phyloP scores from a whole-genome alignment of 441 rosid species.

The Aquilaria agallochum region DNA sequence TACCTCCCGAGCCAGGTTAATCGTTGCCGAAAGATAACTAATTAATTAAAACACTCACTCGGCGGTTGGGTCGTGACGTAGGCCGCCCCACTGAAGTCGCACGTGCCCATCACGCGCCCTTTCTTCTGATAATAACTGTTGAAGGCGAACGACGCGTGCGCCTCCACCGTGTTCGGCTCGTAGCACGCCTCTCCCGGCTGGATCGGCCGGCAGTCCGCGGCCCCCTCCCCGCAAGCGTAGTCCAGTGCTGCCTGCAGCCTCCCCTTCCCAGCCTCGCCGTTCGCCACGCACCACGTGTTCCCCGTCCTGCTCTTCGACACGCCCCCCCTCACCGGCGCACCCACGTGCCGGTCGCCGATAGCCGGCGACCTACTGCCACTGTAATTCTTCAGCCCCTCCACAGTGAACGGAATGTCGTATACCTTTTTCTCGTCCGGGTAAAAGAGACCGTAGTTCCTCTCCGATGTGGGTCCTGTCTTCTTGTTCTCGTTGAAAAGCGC shows the following conservation, averaged over 20 bases:
- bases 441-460: conserved; percentile 82
- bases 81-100: conserved; percentile 85
- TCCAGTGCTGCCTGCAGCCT: conserved; percentile 68
- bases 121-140: conserved; percentile 87
- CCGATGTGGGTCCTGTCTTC: conserved; percentile 73
- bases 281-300: conserved; percentile 86
- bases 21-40: too few species aligned
- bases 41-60: conserved; percentile 38
- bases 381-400: conserved; percentile 48
- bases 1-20: too few species aligned
- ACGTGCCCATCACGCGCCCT: conserved; percentile 58
- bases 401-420: conserved; percentile 65
- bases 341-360: conserved; percentile 16
- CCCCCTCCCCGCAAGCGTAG: conserved; percentile 86
- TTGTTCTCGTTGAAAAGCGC: conserved; percentile 82
- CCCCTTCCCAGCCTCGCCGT: conserved; percentile 45
- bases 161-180: conserved; percentile 64
- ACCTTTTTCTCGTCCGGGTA: conserved; percentile 71
- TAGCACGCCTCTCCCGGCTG: conserved; percentile 74
- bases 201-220: conserved; percentile 76
- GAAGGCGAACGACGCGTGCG: conserved; percentile 90
- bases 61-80: conserved; percentile 69
- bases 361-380: conserved; percentile 35
- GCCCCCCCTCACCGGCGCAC: conserved; percentile 33
- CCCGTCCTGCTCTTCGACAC: conserved; percentile 66